Evolutionary conservation across 2,329 filamentous ascomycete genomes (phyloP).

Genomic region (Huntiella bhutanensis): DNA sequence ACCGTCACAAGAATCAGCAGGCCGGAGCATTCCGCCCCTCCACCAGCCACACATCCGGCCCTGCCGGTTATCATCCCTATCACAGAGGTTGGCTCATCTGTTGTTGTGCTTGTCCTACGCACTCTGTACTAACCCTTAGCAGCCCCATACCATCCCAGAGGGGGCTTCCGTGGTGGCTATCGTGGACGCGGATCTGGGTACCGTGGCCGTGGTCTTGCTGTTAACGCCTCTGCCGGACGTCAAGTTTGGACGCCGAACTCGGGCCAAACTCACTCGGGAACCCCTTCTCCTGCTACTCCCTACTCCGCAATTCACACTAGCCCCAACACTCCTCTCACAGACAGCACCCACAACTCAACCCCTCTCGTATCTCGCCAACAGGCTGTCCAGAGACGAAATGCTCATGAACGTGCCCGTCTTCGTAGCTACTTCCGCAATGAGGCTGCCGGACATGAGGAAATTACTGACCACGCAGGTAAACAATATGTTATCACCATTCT

Average conservation of each 20-base stretch:
- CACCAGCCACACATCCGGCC: neutral
- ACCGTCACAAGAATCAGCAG: conserved; percentile 53
- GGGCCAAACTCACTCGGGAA: conserved; percentile 16
- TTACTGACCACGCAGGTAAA: conserved; percentile 5
- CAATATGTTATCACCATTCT: conserved; percentile 27
- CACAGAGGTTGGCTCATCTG: conserved; percentile 20
- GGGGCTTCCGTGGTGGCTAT: conserved; percentile 15
- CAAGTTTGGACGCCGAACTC: conserved; percentile 7
- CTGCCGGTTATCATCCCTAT: conserved; percentile 14
- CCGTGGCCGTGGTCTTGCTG: neutral
- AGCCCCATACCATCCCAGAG: conserved; percentile 11
- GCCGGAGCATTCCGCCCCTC: conserved; percentile 16
- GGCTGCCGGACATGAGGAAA: neutral
- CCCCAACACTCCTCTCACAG: conserved; percentile 68
- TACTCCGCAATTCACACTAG: conserved; percentile 54
- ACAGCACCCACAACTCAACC: conserved; percentile 37
- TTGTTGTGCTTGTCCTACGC: neutral
- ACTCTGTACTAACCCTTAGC: neutral
- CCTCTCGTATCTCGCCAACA: conserved; percentile 17
- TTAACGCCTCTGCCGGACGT: conserved; percentile 18
- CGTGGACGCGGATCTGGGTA: conserved; percentile 17
- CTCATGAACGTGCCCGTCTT: conserved; percentile 5
- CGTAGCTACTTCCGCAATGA: conserved; percentile 4
- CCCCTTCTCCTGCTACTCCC: conserved; percentile 14
- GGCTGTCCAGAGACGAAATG: neutral